Conservation (phyloP, 179 eudicot species). For the Sideroxylon spinosum region DNA sequence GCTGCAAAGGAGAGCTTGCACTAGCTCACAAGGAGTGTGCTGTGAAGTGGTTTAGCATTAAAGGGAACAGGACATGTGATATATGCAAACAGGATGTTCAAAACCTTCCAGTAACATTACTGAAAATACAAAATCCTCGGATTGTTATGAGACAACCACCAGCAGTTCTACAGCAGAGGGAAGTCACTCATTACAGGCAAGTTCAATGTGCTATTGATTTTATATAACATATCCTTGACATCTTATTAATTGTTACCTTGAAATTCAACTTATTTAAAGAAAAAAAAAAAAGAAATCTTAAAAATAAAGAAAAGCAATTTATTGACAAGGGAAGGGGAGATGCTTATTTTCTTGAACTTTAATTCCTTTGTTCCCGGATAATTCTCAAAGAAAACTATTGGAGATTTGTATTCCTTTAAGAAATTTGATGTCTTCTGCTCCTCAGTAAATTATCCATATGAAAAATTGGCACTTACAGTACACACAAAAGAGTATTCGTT, state of each 20-base stretch:
- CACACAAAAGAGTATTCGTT: too few relatives aligned
- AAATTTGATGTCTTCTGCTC: not conserved
- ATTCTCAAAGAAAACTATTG: too few relatives aligned
- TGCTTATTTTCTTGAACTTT: not conserved
- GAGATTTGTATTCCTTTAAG: not conserved
- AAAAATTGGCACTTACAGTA: too few relatives aligned
- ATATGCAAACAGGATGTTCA: slow-evolving; percentile 50
- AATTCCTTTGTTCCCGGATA: too few relatives aligned
- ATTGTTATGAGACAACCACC: slow-evolving; percentile 27
- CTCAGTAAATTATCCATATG: too few relatives aligned
- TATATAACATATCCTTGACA: not conserved
- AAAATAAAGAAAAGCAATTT: not conserved
- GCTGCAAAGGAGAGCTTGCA: slow-evolving; percentile 65
- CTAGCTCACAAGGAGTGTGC: slow-evolving; percentile 57
- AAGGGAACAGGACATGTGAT: slow-evolving; percentile 57
- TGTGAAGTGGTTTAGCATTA: slow-evolving; percentile 57
- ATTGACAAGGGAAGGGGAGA: not conserved
- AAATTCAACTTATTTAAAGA: not conserved
- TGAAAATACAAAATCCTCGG: slow-evolving; percentile 41
- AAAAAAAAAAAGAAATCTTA: not conserved
- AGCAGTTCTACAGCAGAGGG: slow-evolving; percentile 33
- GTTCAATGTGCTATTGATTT: slow-evolving; percentile 10
- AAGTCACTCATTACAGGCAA: slow-evolving; percentile 39
- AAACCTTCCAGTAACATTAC: slow-evolving; percentile 49
- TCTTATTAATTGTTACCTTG: slow-evolving; percentile 1